Base-by-base conservation (phyloP, 345 rosid genomes). In the Brassica rapa region DNA sequence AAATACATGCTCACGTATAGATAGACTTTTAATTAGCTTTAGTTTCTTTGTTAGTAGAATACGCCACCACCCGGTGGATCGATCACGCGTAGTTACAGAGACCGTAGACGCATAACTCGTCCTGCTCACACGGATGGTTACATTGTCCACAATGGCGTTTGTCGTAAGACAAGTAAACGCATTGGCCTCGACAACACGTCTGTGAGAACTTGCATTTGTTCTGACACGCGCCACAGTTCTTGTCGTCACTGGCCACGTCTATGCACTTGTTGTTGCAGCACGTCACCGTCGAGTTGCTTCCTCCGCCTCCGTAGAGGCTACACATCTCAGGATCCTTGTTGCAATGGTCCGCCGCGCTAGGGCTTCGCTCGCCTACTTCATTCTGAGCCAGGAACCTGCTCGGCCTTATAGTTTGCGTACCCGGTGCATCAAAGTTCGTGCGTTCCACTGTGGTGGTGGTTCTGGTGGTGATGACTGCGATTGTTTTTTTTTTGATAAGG, bases 201-300 rank as follows among this genome's bases (percentile, higher is more conserved):
- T 86, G 59, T 1, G 87, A 86, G 87, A 68, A 87, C 25, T 79
- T 81, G 85, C 98, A 93, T 71, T 85, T 89, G 55, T 25, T 87
- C 82, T 83, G 85, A 87, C 95, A 93, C 0, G 81, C 79, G 0
- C 98, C 98, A 6, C 98, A 91, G 79, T 93, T 88, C 32, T 60
- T 24, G 63, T 60, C 63, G 63, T 60, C 63, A 0, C 29, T 29
- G 0, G 73, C 29, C 72, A 91, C 70, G 69, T 89, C 84, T 27
- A 86, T 64, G 70, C 98, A 93, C 80, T 88, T 88, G 83, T 93
- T 91, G 85, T 87, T 86, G 83, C 98, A 93, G 62, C 98, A 93
- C 14, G 71, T 46, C 27, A 61, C 19, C 3, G 83, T 84, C 30
- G 83, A 69, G 73, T 82, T 86, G 59, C 66, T 21, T 12, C 83